phyloP scores from a whole-genome alignment of 352 stramenopile species.

The Lagenidium giganteum region DNA sequence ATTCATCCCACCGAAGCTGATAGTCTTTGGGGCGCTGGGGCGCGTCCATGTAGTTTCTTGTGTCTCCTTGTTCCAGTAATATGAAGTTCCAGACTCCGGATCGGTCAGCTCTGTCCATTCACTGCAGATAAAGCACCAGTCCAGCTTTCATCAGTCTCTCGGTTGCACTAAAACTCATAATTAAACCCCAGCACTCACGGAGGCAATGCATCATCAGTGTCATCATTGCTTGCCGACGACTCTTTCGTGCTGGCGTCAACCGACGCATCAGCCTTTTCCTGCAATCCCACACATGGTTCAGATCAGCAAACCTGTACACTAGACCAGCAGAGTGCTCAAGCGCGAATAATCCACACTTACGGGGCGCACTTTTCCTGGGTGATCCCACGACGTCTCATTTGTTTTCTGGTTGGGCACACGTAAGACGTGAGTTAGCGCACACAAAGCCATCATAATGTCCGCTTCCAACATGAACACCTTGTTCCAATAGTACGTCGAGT shows the following conservation, averaged over 20 bases:
- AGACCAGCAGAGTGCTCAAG: background rate
- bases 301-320: too few relatives aligned
- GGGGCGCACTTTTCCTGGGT: too few relatives aligned
- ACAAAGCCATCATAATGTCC: background rate
- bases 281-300: too few relatives aligned
- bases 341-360: too few relatives aligned
- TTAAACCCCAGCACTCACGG: too few relatives aligned
- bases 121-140: slow-evolving; percentile 20
- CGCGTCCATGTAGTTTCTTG: slow-evolving; percentile 72
- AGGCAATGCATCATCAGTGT: too few relatives aligned
- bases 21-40: too few relatives aligned
- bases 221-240: too few relatives aligned
- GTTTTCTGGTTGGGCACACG: slow-evolving; percentile 33
- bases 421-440: slow-evolving; percentile 4
- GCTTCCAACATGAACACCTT: slow-evolving; percentile 26
- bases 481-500: slow-evolving; percentile 79
- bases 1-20: too few relatives aligned
- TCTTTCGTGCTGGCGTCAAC: too few relatives aligned
- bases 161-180: too few relatives aligned
- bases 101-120: slow-evolving; percentile 64
- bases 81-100: slow-evolving; percentile 39
- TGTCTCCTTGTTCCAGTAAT: slow-evolving; percentile 75
- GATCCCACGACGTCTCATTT: slow-evolving; percentile 76
- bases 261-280: too few relatives aligned
- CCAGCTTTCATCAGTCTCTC: slow-evolving; percentile 2